A percentile compares a stretch with the other conserved stretches of the same genome.
Evolutionary conservation across 495 filamentous ascomycete genomes (phyloP).

Genomic region (Letharia lupina): DNA sequence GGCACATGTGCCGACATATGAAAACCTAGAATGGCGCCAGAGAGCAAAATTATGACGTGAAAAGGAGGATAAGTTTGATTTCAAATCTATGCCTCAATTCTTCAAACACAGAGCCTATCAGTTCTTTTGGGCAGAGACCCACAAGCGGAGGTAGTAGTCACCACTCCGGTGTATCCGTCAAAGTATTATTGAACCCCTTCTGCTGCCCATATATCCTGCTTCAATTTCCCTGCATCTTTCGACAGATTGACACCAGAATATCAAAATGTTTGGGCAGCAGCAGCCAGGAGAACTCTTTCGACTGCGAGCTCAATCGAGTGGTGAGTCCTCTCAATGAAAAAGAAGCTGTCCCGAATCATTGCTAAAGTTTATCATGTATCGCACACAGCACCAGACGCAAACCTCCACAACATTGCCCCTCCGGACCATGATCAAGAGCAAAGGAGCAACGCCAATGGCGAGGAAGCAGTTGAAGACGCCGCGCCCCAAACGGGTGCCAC

Average conservation of each 20-base stretch:
- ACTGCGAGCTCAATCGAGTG: conserved; percentile 15
- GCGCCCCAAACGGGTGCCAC: conserved; percentile 24
- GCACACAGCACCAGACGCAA: conserved; percentile 10
- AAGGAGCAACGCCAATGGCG: background rate
- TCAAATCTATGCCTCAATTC: background rate
- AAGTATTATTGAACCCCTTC: no score
- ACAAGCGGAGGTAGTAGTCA: background rate
- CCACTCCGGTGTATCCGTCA: background rate
- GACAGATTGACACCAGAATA: background rate
- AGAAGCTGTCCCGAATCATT: background rate
- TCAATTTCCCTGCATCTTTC: no score
- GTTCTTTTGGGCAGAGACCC: background rate
- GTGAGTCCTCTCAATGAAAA: conserved; percentile 13
- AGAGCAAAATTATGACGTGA: background rate
- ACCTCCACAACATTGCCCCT: conserved; percentile 19
- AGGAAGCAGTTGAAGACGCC: conserved; percentile 1
- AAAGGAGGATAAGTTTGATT: background rate
- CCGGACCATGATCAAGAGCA: conserved; percentile 3
- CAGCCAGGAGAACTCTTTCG: conserved; percentile 22
- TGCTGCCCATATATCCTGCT: background rate
- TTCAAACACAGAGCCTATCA: background rate
- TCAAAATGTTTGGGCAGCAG: conserved; percentile 24
- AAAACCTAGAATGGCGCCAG: no score
- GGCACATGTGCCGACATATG: no score
- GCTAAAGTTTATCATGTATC: background rate